Conservation (phyloP, 257 asterid genomes). For the Coffea eugenioides region DNA sequence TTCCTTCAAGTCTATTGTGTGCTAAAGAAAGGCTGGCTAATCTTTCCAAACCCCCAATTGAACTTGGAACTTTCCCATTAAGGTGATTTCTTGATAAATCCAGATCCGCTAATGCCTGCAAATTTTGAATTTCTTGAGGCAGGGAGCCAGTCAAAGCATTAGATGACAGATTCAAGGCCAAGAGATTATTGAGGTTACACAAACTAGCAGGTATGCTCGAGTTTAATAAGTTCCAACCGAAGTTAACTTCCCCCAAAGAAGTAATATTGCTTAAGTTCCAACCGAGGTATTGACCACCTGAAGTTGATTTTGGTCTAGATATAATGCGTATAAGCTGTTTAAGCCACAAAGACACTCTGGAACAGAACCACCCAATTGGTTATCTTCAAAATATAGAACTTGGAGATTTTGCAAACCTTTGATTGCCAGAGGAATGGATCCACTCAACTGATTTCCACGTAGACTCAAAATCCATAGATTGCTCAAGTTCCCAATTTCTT, state of each 20-base stretch:
- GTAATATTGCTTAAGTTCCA: conserved; percentile 12
- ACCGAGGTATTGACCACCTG: conserved; percentile 25
- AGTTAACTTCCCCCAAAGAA: background rate
- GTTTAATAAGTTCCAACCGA: conserved; percentile 1
- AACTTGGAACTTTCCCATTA: conserved; percentile 3
- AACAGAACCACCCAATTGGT: background rate
- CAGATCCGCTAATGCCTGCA: background rate
- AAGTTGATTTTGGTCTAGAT: conserved; percentile 2
- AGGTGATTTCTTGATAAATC: conserved; percentile 19
- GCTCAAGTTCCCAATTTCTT: too few species aligned
- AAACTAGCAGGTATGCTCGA: conserved; percentile 14
- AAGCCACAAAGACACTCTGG: background rate
- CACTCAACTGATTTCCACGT: too few species aligned
- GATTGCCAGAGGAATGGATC: too few species aligned
- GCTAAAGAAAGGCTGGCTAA: conserved; percentile 7
- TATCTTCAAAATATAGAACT: background rate
- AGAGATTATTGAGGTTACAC: conserved; percentile 8
- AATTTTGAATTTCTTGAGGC: conserved; percentile 9
- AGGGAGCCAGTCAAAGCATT: conserved; percentile 10
- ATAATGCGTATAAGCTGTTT: background rate
- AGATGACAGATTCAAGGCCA: background rate
- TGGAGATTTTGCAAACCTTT: background rate
- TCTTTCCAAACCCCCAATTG: conserved; percentile 1
- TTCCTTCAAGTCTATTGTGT: conserved; percentile 13
- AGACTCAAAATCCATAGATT: too few species aligned